Evolutionary conservation across 176 grass and related monocot species (phyloP).

Genomic region (Zea luxurians): DNA sequence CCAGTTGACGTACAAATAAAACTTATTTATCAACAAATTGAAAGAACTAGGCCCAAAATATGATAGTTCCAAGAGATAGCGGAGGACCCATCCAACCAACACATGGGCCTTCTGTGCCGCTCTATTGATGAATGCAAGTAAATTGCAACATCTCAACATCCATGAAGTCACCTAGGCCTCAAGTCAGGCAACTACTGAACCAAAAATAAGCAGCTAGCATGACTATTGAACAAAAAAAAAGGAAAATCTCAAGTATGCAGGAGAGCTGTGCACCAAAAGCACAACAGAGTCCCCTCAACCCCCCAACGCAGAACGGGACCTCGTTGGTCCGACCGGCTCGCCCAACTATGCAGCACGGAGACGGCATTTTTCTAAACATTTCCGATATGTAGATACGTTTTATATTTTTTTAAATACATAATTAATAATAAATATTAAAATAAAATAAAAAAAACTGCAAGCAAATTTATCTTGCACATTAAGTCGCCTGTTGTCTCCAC

Average conservation of each 20-base stretch:
- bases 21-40: too few species aligned
- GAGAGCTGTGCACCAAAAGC: background rate
- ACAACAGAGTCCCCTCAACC: background rate
- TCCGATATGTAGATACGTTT: too few species aligned
- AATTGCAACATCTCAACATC: background rate
- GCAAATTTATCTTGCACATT: too few species aligned
- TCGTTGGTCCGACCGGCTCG: too few species aligned
- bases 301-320: too few species aligned
- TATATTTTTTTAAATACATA: too few species aligned
- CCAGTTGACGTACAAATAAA: too few species aligned
- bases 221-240: background rate
- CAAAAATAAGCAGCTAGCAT: background rate
- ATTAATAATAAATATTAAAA: too few species aligned
- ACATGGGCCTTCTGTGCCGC: background rate
- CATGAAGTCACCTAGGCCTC: background rate
- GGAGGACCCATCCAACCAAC: conserved; percentile 7
- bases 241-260: background rate
- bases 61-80: background rate
- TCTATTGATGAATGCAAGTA: background rate
- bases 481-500: too few species aligned
- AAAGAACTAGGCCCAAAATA: background rate
- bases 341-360: too few species aligned
- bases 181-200: background rate
- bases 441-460: too few species aligned
- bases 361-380: too few species aligned